A percentile compares a stretch with the other conserved stretches of the same genome.
Conservation (phyloP, 1,284 basidiomycete genomes). For the Boletus smithii region DNA sequence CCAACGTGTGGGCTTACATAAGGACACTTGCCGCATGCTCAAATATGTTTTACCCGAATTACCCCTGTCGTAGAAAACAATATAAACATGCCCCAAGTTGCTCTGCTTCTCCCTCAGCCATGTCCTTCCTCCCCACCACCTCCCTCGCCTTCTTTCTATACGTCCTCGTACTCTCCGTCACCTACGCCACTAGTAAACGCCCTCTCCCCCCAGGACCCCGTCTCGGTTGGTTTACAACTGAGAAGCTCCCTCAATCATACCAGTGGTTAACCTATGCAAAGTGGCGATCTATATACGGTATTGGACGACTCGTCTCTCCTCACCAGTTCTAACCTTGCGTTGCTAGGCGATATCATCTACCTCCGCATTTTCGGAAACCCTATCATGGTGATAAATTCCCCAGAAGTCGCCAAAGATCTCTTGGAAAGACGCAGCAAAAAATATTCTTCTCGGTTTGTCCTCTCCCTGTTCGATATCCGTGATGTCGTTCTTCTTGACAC, state of each 20-base stretch:
- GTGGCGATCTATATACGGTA: constrained; percentile 47
- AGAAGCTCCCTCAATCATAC: constrained; percentile 37
- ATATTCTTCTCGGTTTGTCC: constrained; percentile 43
- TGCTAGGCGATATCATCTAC: constrained; percentile 46
- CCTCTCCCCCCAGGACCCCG: constrained; percentile 44
- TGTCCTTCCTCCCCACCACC: background rate
- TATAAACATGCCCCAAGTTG: background rate
- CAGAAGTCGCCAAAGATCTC: constrained; percentile 40
- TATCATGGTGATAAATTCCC: constrained; percentile 46
- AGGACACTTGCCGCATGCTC: background rate
- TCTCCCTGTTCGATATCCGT: background rate
- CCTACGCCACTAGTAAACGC: background rate
- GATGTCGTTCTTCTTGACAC: background rate
- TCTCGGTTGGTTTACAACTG: constrained; percentile 36
- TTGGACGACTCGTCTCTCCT: background rate
- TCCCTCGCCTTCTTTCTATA: background rate
- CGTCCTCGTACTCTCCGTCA: constrained; percentile 9
- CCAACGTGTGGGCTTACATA: constrained; percentile 10
- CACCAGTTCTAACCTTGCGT: constrained; percentile 1
- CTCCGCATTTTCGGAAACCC: constrained; percentile 46
- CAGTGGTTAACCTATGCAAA: constrained; percentile 48
- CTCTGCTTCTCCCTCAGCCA: no score
- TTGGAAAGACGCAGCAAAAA: constrained; percentile 43
- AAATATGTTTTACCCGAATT: background rate
- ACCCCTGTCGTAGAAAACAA: background rate